Evolutionary conservation across 164 flowering plant species (phyloP).

Genomic region (Vitis labrusca): DNA sequence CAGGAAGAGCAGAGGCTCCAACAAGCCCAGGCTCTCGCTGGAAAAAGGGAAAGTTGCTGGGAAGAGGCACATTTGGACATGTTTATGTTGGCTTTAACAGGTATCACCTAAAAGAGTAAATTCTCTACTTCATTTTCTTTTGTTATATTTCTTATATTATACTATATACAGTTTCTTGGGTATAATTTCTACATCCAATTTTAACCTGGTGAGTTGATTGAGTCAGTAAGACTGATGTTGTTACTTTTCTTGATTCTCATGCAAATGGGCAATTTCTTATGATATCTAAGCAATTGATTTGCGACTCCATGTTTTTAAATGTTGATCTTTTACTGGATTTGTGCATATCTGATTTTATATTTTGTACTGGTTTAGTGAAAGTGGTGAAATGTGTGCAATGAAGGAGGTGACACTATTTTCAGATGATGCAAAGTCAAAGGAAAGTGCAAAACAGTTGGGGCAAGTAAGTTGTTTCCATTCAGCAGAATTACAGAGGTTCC

Average conservation of each 20-base stretch:
- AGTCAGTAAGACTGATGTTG: not conserved
- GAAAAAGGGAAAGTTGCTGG: constrained; percentile 88
- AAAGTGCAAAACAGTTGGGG: constrained; percentile 89
- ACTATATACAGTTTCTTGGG: not conserved
- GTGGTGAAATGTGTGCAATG: constrained; percentile 99
- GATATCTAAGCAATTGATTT: too few species aligned
- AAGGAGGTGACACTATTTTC: constrained; percentile 90
- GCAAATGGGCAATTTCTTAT: too few species aligned
- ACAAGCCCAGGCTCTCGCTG: constrained; percentile 83
- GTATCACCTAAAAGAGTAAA: constrained; percentile 24
- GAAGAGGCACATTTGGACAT: constrained; percentile 96
- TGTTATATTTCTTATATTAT: not conserved
- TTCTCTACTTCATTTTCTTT: not conserved
- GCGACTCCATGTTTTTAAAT: not conserved
- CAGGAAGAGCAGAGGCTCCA: constrained; percentile 80
- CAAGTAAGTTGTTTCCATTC: constrained; percentile 49
- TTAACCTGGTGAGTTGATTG: not conserved
- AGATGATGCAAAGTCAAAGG: constrained; percentile 94
- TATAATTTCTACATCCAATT: not conserved
- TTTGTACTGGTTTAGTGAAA: constrained; percentile 51
- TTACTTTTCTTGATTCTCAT: too few species aligned
- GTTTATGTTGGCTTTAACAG: constrained; percentile 92
- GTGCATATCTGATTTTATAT: constrained; percentile 2
- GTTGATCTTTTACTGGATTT: constrained; percentile 1
- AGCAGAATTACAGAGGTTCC: not conserved